Conservation (phyloP, 495 filamentous ascomycete genomes). For the Neurospora sublineolata region DNA sequence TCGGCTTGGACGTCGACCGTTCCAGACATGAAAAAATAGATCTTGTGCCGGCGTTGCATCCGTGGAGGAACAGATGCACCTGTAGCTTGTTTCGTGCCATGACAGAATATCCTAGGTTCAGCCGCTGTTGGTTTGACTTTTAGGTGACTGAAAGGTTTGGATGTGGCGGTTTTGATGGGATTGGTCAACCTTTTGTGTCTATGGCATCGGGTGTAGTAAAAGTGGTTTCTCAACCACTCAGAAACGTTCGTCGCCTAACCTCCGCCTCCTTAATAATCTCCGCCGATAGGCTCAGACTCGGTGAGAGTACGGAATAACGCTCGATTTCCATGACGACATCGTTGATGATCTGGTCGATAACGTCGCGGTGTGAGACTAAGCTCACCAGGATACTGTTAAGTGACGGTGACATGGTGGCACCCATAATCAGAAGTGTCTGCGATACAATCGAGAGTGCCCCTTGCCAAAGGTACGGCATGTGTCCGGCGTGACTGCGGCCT, state of each 20-base stretch:
- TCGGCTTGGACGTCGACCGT: background rate
- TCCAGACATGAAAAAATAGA: background rate
- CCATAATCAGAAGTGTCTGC: constrained; percentile 71
- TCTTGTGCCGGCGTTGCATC: background rate
- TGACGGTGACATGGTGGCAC: constrained; percentile 68
- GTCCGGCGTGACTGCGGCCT: constrained; percentile 57
- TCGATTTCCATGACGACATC: constrained; percentile 63
- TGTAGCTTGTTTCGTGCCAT: background rate
- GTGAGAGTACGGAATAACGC: constrained; percentile 60
- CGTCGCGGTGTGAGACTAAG: constrained; percentile 38
- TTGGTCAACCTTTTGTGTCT: background rate
- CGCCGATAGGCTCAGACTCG: constrained; percentile 57
- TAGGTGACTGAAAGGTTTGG: background rate
- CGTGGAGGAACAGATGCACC: background rate
- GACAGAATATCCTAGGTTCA: background rate
- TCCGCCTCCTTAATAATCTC: constrained; percentile 75
- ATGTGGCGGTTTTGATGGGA: background rate
- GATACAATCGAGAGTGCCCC: constrained; percentile 72
- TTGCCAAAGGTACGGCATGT: constrained; percentile 82
- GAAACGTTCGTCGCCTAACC: constrained; percentile 46
- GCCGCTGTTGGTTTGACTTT: background rate
- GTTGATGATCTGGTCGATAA: constrained; percentile 63
- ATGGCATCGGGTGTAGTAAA: background rate
- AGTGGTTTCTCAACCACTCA: constrained; percentile 28
- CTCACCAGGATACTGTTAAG: constrained; percentile 57